A percentile compares a stretch with the other conserved stretches of the same genome.
phyloP scores from a whole-genome alignment of 1,284 basidiomycete species.

The Phenoliferia sp. region DNA sequence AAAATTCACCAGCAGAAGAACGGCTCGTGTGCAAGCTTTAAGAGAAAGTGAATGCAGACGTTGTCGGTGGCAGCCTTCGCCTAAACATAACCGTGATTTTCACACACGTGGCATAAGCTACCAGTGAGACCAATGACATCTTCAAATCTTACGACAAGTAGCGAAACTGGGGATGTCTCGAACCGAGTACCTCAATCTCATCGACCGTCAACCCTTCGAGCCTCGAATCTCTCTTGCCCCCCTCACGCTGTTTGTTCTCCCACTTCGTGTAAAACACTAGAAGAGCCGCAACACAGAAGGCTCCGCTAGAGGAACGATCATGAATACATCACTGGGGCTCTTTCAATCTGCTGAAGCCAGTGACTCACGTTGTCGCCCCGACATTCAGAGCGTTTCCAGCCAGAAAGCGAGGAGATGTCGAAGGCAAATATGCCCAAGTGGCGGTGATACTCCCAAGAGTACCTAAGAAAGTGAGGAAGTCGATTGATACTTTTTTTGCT shows the following conservation, averaged over 20 bases:
- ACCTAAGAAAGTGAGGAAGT: not conserved
- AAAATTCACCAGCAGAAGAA: too few relatives aligned
- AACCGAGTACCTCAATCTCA: conserved; percentile 25
- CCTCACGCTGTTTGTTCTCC: conserved; percentile 32
- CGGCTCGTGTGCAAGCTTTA: too few relatives aligned
- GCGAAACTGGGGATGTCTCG: conserved; percentile 21
- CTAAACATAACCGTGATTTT: too few relatives aligned
- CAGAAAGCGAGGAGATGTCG: conserved; percentile 12
- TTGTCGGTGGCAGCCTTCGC: too few relatives aligned
- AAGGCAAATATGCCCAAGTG: conserved; percentile 27
- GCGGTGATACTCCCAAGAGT: conserved; percentile 7
- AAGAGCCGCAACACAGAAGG: conserved; percentile 9
- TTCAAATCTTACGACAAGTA: not conserved
- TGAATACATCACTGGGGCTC: not conserved
- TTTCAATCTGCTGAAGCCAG: not conserved
- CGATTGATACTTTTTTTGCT: not conserved
- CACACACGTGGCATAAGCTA: too few relatives aligned
- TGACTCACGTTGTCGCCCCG: not conserved
- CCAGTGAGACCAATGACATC: too few relatives aligned
- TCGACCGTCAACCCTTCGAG: conserved; percentile 29
- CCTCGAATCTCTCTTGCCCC: conserved; percentile 30
- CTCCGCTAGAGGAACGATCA: not conserved
- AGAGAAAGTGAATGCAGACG: too few relatives aligned
- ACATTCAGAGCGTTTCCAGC: conserved; percentile 26
- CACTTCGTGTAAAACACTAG: conserved; percentile 23